phyloP scores from a whole-genome alignment of 257 asterid genomes.

The Solanum chiquidenum region DNA sequence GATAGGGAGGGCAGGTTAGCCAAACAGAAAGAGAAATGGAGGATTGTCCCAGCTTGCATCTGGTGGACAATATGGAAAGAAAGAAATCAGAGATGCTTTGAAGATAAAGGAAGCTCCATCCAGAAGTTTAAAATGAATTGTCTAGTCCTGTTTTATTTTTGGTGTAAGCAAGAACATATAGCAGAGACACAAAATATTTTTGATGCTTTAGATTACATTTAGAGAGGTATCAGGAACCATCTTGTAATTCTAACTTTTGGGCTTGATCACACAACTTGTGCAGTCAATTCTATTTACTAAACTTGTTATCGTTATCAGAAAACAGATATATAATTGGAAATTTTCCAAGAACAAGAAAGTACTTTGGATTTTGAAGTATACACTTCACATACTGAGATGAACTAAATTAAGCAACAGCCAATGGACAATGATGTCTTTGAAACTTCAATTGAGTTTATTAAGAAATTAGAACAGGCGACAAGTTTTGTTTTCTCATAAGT shows the following conservation, averaged over 20 bases:
- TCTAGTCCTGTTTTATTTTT: not conserved
- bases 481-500: not conserved
- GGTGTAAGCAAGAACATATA: not conserved
- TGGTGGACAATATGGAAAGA: not conserved
- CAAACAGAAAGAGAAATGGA: not conserved
- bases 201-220: not conserved
- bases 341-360: not conserved
- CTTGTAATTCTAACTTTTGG: not conserved
- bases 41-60: not conserved
- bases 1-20: not conserved
- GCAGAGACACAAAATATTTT: not conserved
- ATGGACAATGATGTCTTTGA: not conserved
- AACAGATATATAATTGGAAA: too few species aligned
- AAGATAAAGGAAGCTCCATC: not conserved
- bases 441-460: not conserved
- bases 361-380: not conserved
- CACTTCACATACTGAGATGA: not conserved
- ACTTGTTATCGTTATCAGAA: not conserved
- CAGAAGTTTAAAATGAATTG: not conserved
- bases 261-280: not conserved
- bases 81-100: not conserved
- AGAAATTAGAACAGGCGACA: not conserved
- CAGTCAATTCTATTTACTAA: not conserved
- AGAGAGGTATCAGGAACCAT: not conserved
- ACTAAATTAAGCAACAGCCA: not conserved